Evolutionary conservation across 768 basidiomycete genomes (phyloP).

Genomic region (Tylopilus sp.): DNA sequence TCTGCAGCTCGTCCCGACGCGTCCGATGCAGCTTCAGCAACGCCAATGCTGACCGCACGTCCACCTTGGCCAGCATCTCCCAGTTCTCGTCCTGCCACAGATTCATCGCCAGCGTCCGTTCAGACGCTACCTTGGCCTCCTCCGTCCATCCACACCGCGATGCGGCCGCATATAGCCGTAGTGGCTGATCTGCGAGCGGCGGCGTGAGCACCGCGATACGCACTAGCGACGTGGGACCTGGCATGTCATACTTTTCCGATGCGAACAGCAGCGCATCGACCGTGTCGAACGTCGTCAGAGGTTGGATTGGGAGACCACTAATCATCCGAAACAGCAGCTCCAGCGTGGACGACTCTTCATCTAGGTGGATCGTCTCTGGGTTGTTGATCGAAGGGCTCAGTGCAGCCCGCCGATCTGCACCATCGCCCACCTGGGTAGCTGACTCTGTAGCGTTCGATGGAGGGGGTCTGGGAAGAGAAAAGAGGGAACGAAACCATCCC

Average conservation of each 20-base stretch:
- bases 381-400: conserved; percentile 10
- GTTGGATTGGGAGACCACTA: conserved; percentile 52
- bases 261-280: conserved; percentile 59
- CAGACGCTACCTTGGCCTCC: conserved; percentile 53
- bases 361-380: conserved; percentile 46
- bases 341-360: conserved; percentile 54
- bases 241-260: conserved; percentile 70
- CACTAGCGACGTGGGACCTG: conserved; percentile 57
- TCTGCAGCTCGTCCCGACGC: conserved; percentile 47
- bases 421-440: not conserved
- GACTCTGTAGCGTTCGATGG: not conserved
- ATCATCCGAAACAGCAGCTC: conserved; percentile 59
- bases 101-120: conserved; percentile 51
- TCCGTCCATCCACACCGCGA: conserved; percentile 58
- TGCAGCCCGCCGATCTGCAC: not conserved
- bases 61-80: conserved; percentile 43
- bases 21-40: conserved; percentile 53
- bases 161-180: conserved; percentile 52
- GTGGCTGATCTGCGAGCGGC: conserved; percentile 45
- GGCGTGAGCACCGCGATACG: conserved; percentile 56
- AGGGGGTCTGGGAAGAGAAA: conserved; percentile 47
- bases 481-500: conserved; percentile 55
- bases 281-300: conserved; percentile 47
- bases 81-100: conserved; percentile 46
- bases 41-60: conserved; percentile 48